phyloP scores from a whole-genome alignment of 352 stramenopile species.

The Pythium dissotocum region DNA sequence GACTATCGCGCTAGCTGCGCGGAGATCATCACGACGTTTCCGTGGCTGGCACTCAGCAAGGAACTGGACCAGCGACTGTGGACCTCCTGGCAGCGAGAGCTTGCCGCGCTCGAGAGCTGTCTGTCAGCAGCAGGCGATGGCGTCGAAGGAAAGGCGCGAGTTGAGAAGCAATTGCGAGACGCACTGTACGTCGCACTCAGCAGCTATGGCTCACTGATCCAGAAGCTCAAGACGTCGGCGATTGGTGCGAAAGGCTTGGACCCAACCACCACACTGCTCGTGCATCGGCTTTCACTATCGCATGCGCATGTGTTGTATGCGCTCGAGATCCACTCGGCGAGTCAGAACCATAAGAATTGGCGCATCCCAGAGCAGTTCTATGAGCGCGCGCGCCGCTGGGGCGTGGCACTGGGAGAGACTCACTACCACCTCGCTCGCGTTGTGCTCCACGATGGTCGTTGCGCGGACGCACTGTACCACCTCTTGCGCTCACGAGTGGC shows the following conservation, averaged over 20 bases:
- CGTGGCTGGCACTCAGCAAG: constrained; percentile 22
- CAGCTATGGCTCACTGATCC: constrained; percentile 29
- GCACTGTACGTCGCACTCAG: constrained; percentile 22
- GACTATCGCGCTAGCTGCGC: constrained; percentile 20
- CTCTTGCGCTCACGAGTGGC: constrained; percentile 16
- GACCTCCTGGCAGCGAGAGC: constrained; percentile 65
- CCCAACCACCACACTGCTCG: constrained; percentile 9
- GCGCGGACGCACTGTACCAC: constrained; percentile 28
- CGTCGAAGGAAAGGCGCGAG: not conserved
- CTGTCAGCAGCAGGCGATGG: constrained; percentile 3
- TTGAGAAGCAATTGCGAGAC: constrained; percentile 23
- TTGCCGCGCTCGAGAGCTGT: constrained; percentile 35
- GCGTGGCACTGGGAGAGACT: constrained; percentile 12
- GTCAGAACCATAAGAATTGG: constrained; percentile 22
- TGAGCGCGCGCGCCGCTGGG: constrained; percentile 22
- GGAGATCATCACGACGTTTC: constrained; percentile 26
- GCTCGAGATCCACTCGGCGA: constrained; percentile 20
- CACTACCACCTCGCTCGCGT: constrained; percentile 30
- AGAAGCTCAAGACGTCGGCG: constrained; percentile 21
- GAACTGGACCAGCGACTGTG: constrained; percentile 58
- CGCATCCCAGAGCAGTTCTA: constrained; percentile 27
- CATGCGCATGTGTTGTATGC: constrained; percentile 29
- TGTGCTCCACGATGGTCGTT: constrained; percentile 22
- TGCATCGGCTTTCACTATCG: constrained; percentile 24
- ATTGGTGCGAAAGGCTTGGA: not conserved